phyloP scores from a whole-genome alignment of 1,284 basidiomycete species.

The Cutaneotrichosporon dermatis region DNA sequence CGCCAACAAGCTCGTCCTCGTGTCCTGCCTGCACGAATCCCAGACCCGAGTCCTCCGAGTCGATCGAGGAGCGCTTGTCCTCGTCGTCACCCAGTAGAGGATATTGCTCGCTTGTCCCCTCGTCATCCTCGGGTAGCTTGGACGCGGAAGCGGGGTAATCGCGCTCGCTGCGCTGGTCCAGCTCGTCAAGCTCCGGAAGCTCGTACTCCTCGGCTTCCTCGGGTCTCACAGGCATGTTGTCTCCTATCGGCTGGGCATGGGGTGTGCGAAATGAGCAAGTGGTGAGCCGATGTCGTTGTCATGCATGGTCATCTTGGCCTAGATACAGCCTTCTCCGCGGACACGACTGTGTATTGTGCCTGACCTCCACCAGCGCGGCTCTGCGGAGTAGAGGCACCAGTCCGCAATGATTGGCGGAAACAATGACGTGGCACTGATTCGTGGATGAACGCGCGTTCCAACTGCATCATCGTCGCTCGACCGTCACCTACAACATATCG shows the following conservation, averaged over 20 bases:
- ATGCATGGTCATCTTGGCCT: no score
- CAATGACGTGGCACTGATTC: not conserved
- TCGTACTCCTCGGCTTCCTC: constrained; percentile 43
- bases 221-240: constrained; percentile 17
- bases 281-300: no score
- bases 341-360: not conserved
- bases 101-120: constrained; percentile 8
- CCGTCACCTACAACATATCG: no score
- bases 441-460: constrained; percentile 3
- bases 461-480: constrained; percentile 4
- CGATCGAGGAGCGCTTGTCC: constrained; percentile 2
- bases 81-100: constrained; percentile 7
- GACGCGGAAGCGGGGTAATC: constrained; percentile 10
- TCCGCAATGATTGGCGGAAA: not conserved
- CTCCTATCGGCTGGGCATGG: not conserved
- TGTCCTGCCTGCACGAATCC: not conserved
- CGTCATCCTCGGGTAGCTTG: constrained; percentile 8
- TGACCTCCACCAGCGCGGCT: not conserved
- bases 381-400: no score
- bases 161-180: constrained; percentile 14
- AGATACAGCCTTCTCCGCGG: not conserved
- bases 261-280: no score
- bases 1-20: constrained; percentile 9
- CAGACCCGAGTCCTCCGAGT: constrained; percentile 9
- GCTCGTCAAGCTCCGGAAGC: constrained; percentile 25